Percentiles rank a stretch among this genome's conserved stretches.
Conservation (phyloP, 1,139 yeast species). For the Sugiyamaella grinbergsii region DNA sequence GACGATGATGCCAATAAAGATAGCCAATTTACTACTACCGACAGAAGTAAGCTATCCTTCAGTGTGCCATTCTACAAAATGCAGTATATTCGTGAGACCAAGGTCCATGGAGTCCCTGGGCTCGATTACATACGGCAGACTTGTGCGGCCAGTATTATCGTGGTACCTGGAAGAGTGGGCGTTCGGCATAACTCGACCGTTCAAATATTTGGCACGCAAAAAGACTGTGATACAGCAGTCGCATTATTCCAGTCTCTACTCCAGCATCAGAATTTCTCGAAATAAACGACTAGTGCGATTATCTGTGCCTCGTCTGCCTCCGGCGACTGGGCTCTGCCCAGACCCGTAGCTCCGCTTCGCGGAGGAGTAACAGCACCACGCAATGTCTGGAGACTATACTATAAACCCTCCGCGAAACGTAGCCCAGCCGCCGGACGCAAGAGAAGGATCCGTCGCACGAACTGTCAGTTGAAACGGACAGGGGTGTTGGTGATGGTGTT, state of each 20-base stretch:
- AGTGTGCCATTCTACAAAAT: conserved; percentile 10
- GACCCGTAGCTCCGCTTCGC: background rate
- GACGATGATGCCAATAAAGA: background rate
- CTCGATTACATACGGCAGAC: conserved; percentile 2
- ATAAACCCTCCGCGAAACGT: no score
- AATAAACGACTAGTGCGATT: background rate
- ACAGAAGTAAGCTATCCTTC: conserved; percentile 5
- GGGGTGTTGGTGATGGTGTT: background rate
- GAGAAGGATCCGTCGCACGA: background rate
- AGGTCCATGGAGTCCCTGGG: conserved; percentile 1
- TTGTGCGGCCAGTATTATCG: conserved; percentile 1
- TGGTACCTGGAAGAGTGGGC: conserved; percentile 1
- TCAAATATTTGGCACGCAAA: conserved; percentile 1
- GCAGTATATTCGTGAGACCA: background rate
- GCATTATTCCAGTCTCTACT: background rate
- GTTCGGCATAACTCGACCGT: background rate
- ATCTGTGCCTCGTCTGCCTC: background rate
- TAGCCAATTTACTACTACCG: background rate
- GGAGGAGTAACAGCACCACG: no score
- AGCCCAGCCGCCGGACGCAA: conserved; percentile 1
- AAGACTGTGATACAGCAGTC: conserved; percentile 1
- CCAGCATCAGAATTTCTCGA: conserved; percentile 1
- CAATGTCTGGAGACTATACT: no score
- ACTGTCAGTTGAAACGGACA: no score
- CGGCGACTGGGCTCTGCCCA: background rate